These are phyloP conservation scores for Aspergillus calidoustus DNA, from an alignment of 2,329 filamentous ascomycete genomes.

Conservation along the genomic window DNA sequence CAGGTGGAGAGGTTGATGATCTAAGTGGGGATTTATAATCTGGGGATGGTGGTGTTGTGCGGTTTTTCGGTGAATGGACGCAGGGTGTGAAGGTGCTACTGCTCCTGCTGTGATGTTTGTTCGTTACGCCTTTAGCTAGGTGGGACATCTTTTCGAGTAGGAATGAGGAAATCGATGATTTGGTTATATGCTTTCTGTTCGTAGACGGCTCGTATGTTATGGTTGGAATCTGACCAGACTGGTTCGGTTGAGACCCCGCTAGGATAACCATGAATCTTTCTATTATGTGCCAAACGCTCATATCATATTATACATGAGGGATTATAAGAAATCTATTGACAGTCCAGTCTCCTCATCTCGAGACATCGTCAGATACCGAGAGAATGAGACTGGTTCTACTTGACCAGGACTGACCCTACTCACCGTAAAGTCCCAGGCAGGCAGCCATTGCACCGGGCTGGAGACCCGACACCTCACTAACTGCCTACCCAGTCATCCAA, in stretches of 20 bases:
- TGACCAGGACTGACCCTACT: too few relatives aligned
- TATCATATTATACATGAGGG: not conserved
- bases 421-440: not conserved
- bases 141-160: not conserved
- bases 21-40: slow-evolving; percentile 53
- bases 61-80: not conserved
- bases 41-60: not conserved
- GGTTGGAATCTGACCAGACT: too few relatives aligned
- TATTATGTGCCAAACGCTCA: not conserved
- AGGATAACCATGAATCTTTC: not conserved
- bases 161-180: not conserved
- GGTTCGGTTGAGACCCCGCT: too few relatives aligned
- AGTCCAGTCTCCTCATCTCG: not conserved
- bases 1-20: slow-evolving; percentile 97
- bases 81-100: not conserved
- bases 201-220: not conserved
- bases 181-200: not conserved
- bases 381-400: not conserved
- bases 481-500: slow-evolving; percentile 76
- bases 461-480: not conserved
- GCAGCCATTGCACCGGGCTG: not conserved
- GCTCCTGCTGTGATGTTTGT: not conserved
- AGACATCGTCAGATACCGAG: not conserved
- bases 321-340: not conserved
- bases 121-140: not conserved